Evolutionary conservation across 805 yeast species (phyloP), one percentile per base, ranked within the genome.

Genomic region (Kluyveromyces starmeri): DNA sequence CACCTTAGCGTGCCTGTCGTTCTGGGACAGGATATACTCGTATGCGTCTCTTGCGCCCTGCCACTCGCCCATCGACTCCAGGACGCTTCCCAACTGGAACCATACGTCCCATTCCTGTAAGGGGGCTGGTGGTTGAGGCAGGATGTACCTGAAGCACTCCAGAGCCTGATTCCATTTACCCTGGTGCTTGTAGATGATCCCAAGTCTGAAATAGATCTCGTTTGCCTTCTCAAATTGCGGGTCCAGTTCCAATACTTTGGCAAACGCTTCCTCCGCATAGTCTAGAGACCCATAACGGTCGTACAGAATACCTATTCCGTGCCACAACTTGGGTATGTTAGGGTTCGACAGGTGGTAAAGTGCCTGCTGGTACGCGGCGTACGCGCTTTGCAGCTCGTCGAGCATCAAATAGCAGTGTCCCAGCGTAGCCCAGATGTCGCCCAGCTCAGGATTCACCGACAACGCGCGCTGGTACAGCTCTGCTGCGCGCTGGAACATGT

Each of bases 221-320:
- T 84, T 83, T 17, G 95, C 89, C 64, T 92, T 92, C 51, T 92
- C 97, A 50, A 92, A 89, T 54, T 84, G 78, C 31, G 96, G 95
- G 60, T 92, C 97, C 68, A 92, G 74, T 56, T 88, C 96, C 57
- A 92, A 67, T 9, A 92, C 98, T 48, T 95, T 77, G 27, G 94
- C 94, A 63, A 92, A 89, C 4, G 98, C 97, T 60, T 92, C 98
- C 59, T 92, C 98, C 3, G 98, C 98, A 51, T 89, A 92, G 62
- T 89, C 97, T 44, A 89, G 64, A 4, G 95, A 83, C 18, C 97
- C 98, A 58, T 92, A 92, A 35, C 98, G 70, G 59, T 92, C 98
- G 58, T 92, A 92, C 41, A 92, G 68, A 39, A 92, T 92, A 22
- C 98, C 98, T 45, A 92, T 89, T 0, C 98, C 98, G 60, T 92